A percentile compares a stretch with the other conserved stretches of the same genome.
phyloP scores from a whole-genome alignment of 495 filamentous ascomycete species.

The Halenospora varia region DNA sequence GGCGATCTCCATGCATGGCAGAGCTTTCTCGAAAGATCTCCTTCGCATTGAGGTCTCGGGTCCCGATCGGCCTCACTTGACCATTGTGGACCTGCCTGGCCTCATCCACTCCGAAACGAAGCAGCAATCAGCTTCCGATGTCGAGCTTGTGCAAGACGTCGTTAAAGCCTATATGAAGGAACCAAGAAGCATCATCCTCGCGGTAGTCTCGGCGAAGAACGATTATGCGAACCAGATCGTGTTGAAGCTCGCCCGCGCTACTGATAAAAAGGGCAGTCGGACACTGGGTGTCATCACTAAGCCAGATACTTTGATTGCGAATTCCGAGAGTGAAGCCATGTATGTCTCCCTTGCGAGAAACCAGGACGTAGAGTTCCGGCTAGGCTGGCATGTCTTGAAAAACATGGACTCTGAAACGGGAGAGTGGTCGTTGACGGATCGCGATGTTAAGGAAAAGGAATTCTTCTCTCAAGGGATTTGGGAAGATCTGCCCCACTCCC shows the following conservation, averaged over 20 bases:
- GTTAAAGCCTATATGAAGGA: slow-evolving; percentile 44
- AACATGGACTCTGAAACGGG: slow-evolving; percentile 43
- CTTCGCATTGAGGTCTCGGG: slow-evolving; percentile 49
- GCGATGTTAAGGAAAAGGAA: slow-evolving; percentile 30
- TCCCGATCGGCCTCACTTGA: slow-evolving; percentile 45
- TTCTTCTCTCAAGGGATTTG: slow-evolving; percentile 40
- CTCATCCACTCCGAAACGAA: slow-evolving; percentile 44
- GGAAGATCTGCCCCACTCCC: slow-evolving; percentile 13
- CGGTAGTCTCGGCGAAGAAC: slow-evolving; percentile 48
- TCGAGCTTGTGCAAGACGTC: slow-evolving; percentile 39
- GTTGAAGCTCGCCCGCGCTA: slow-evolving; percentile 33
- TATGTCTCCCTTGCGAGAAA: slow-evolving; percentile 42
- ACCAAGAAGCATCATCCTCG: slow-evolving; percentile 45
- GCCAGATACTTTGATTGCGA: slow-evolving; percentile 38
- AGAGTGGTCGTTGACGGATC: slow-evolving; percentile 28
- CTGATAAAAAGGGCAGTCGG: slow-evolving; percentile 35
- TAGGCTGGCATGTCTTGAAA: slow-evolving; percentile 49
- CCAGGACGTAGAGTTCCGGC: slow-evolving; percentile 39
- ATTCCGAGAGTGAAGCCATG: slow-evolving; percentile 34
- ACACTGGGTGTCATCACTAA: slow-evolving; percentile 50
- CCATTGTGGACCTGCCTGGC: slow-evolving; percentile 51
- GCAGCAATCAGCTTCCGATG: slow-evolving; percentile 36
- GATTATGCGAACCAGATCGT: slow-evolving; percentile 48
- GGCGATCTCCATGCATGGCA: slow-evolving; percentile 34
- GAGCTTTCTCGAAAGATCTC: slow-evolving; percentile 43